Evolutionary conservation across 2,329 filamentous ascomycete species (phyloP), one percentile per base, ranked within the genome.

Genomic region (Myriangium duriaei): DNA sequence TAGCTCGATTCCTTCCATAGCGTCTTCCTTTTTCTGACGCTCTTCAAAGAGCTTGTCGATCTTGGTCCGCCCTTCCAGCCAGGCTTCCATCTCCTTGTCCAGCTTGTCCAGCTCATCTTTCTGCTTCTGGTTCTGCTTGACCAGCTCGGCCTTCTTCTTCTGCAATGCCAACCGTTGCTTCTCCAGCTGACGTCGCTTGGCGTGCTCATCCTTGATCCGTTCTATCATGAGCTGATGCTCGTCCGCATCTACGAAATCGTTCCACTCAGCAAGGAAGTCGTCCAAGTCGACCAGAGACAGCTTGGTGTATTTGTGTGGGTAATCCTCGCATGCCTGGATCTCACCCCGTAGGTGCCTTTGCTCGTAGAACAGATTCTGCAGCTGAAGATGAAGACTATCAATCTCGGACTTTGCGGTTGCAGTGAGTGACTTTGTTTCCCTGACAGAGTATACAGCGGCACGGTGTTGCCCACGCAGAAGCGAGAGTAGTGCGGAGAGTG

Each of bases 281-380:
- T 91, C 81, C 18, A 78, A 69, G 0, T 84, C 68, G n/a, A 93
- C 79, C 36, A 98, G 69, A 5, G 88, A 87, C 3, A 98, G 72
- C 43, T 83, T 76, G 47, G 79, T 76, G 57, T 95, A 95, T 46
- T 82, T 84, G 63, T 98, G 88, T 47, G 82, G 88, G 40, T 92
- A 95, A 36, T 79, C 81, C 55, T 94, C 83, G 58, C 91, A 96
- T 6, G 83, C 85, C 1, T 74, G 68, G 44, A 98, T 96, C 61
- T 98, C 91, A 34, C 83, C 83, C 46, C 82, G 76, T 39, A 98
- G 65, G 59, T 95, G 86, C 39, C 84, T 71, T 63, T 96, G 87
- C 60, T 98, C 88, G 55, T 98, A 98, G 58, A 91, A 92, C 5
- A 98, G 65, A 54, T 98, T 98, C 61, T 96, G 88, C 39, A 98